Conservation (phyloP, 2,329 filamentous ascomycete genomes). For the Xylariaceae sp. region DNA sequence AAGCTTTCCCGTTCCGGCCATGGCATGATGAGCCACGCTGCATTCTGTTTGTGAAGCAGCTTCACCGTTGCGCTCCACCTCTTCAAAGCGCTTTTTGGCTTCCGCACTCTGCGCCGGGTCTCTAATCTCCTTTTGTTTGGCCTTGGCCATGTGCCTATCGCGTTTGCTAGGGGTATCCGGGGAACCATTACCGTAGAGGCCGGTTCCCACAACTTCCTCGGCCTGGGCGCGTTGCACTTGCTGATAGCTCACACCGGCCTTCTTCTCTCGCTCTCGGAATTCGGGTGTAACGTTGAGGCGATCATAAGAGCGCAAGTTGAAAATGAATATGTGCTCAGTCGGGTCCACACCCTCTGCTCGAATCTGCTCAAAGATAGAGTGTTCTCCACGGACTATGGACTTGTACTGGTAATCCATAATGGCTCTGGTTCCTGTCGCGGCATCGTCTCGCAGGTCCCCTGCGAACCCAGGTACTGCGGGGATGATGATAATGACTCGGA, state of each 20-base stretch:
- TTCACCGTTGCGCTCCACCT: constrained; percentile 36
- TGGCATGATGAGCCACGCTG: constrained; percentile 71
- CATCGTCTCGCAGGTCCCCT: constrained; percentile 78
- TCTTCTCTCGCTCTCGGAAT: constrained; percentile 69
- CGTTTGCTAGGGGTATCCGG: constrained; percentile 41
- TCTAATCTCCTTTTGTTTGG: constrained; percentile 34
- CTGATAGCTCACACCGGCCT: constrained; percentile 77
- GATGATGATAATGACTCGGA: constrained; percentile 84
- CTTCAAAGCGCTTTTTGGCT: constrained; percentile 50
- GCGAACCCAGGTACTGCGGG: constrained; percentile 92
- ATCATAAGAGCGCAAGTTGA: constrained; percentile 90
- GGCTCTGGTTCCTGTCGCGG: constrained; percentile 77
- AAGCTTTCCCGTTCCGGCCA: constrained; percentile 60
- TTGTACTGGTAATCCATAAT: constrained; percentile 99
- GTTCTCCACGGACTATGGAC: constrained; percentile 83
- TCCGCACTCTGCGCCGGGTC: constrained; percentile 38
- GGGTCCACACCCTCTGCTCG: constrained; percentile 70
- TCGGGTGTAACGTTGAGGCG: constrained; percentile 77
- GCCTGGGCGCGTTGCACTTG: constrained; percentile 84
- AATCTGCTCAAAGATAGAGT: constrained; percentile 84
- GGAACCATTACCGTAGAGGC: constrained; percentile 62
- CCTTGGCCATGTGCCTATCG: constrained; percentile 46
- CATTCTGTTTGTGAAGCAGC: constrained; percentile 36
- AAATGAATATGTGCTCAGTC: constrained; percentile 77
- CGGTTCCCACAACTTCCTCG: constrained; percentile 76